Evolutionary conservation across 352 stramenopile species (phyloP).

Genomic region (Phytophthora pistaciae): DNA sequence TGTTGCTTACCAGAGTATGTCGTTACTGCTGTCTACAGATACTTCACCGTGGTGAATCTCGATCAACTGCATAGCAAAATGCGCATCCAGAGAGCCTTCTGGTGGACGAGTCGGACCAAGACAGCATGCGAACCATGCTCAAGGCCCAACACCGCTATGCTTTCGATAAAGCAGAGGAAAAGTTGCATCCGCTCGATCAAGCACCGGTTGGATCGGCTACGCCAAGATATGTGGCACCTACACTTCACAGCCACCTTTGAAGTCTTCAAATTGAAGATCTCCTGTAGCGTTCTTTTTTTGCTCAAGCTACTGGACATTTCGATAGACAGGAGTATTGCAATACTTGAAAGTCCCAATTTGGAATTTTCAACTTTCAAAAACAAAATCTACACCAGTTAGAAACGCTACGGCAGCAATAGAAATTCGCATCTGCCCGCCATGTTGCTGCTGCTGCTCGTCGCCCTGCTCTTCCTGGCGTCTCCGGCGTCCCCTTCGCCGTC

Average conservation of each 20-base stretch:
- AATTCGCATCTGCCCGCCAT: neutral
- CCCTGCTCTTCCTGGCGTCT: slow-evolving; percentile 7
- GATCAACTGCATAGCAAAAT: slow-evolving; percentile 53
- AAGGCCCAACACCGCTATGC: slow-evolving; percentile 75
- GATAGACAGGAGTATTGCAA: too few relatives aligned
- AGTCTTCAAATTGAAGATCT: too few relatives aligned
- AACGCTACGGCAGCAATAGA: neutral
- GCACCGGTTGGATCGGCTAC: slow-evolving; percentile 28
- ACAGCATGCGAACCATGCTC: slow-evolving; percentile 62
- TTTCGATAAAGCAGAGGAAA: slow-evolving; percentile 66
- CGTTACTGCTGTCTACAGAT: slow-evolving; percentile 21
- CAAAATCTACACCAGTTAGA: too few relatives aligned
- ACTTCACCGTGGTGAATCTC: slow-evolving; percentile 74
- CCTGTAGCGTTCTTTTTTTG: too few relatives aligned
- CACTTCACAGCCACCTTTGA: slow-evolving; percentile 8
- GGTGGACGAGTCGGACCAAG: slow-evolving; percentile 63
- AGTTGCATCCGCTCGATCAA: slow-evolving; percentile 51
- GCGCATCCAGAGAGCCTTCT: slow-evolving; percentile 52
- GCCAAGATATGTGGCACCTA: neutral
- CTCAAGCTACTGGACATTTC: too few relatives aligned
- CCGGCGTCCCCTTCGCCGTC: neutral
- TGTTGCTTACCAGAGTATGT: neutral
- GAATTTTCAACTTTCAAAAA: too few relatives aligned
- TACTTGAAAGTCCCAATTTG: too few relatives aligned
- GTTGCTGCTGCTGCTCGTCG: slow-evolving; percentile 12